phyloP scores from a whole-genome alignment of 345 rosid genomes.

The Excoecaria cochinchinensis region DNA sequence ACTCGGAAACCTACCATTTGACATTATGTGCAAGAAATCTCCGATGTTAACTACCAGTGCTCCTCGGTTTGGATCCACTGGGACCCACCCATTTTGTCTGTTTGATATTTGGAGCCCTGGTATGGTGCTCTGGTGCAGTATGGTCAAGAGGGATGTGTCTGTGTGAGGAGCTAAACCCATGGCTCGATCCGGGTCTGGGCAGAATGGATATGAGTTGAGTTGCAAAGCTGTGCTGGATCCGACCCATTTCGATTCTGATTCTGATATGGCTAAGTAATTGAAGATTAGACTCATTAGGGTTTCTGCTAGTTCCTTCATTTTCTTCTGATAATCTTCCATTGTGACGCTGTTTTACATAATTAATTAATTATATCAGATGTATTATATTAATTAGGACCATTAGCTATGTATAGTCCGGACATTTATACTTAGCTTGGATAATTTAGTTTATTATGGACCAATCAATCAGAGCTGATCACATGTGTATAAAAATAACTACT shows the following conservation, averaged over 20 bases:
- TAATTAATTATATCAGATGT: neutral
- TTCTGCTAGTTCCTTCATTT: constrained; percentile 56
- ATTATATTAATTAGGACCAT: neutral
- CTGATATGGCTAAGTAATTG: constrained; percentile 36
- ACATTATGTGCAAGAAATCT: constrained; percentile 70
- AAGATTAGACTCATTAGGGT: constrained; percentile 47
- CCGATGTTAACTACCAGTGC: constrained; percentile 79
- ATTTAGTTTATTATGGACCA: too few species aligned
- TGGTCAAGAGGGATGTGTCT: constrained; percentile 68
- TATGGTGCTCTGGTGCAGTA: constrained; percentile 54
- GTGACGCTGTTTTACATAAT: constrained; percentile 39
- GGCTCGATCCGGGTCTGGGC: constrained; percentile 66
- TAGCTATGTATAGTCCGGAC: neutral
- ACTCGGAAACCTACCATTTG: constrained; percentile 56
- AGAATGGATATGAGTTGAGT: constrained; percentile 78
- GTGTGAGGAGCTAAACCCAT: constrained; percentile 95
- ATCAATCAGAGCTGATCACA: too few species aligned
- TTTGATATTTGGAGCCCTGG: constrained; percentile 63
- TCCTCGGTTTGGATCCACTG: constrained; percentile 49
- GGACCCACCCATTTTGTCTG: constrained; percentile 61
- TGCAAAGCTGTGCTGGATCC: constrained; percentile 44
- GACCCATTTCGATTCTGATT: constrained; percentile 34
- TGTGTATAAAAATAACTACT: too few species aligned
- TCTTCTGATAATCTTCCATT: constrained; percentile 65
- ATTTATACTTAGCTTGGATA: too few species aligned